Conservation (phyloP, 2,329 filamentous ascomycete species). For the Cercospora sp. region DNA sequence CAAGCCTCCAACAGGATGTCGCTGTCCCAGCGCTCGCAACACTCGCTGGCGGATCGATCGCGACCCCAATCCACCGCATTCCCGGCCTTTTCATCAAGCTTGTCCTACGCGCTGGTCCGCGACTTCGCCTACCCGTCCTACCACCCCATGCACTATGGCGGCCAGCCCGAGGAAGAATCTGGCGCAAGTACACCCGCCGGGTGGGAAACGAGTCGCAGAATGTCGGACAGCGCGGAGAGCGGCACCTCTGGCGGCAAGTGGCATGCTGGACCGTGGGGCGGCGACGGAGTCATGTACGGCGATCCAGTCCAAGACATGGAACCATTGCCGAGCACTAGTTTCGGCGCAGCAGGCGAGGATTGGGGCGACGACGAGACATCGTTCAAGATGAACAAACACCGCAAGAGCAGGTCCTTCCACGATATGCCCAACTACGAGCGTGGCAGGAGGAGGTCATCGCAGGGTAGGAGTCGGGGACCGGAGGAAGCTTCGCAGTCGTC, state of each 20-base stretch:
- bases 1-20: constrained; percentile 70
- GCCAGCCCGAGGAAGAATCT: constrained; percentile 76
- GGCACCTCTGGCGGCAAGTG: constrained; percentile 44
- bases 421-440: constrained; percentile 81
- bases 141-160: constrained; percentile 91
- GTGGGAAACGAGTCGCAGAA: constrained; percentile 67
- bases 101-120: constrained; percentile 84
- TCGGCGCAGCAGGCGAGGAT: constrained; percentile 30
- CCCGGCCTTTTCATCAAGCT: constrained; percentile 78
- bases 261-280: constrained; percentile 52
- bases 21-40: constrained; percentile 51
- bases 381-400: constrained; percentile 33
- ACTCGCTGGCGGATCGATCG: constrained; percentile 48
- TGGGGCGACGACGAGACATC: constrained; percentile 25
- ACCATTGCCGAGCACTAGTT: constrained; percentile 39
- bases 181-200: constrained; percentile 83
- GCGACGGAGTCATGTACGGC: constrained; percentile 38
- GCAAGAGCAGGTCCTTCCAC: constrained; percentile 67
- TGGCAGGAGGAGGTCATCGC: constrained; percentile 43
- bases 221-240: constrained; percentile 65
- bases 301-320: constrained; percentile 31
- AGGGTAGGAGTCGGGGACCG: constrained; percentile 47
- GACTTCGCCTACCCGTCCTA: constrained; percentile 88
- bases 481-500: constrained; percentile 38
- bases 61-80: constrained; percentile 79